A percentile compares a stretch with the other conserved stretches of the same genome.
These are phyloP conservation scores for Candida berthetii DNA, from an alignment of 805 yeast genomes.

Conservation along the genomic window DNA sequence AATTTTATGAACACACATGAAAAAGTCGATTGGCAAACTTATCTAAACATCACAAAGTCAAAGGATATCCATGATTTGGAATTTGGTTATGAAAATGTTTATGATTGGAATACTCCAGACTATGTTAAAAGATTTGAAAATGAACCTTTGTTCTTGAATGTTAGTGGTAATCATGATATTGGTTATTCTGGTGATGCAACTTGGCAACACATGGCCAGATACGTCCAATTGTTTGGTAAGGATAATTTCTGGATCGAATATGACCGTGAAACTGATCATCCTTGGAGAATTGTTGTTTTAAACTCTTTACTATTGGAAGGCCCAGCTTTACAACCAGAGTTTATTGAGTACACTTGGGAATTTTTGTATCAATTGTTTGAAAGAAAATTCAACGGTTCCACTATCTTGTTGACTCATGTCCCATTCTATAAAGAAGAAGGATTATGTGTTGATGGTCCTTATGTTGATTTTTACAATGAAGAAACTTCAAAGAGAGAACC, in stretches of 20 bases:
- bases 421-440: conserved; percentile 84
- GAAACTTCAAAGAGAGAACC: conserved; percentile 44
- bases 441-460: conserved; percentile 83
- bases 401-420: conserved; percentile 80
- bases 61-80: conserved; percentile 27
- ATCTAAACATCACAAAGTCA: conserved; percentile 28
- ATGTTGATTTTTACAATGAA: conserved; percentile 50
- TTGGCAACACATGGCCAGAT: conserved; percentile 83
- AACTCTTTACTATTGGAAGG: conserved; percentile 86
- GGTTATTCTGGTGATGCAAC: conserved; percentile 96
- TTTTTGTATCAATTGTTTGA: conserved; percentile 59
- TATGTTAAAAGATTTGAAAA: conserved; percentile 24
- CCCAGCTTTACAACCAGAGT: conserved; percentile 75
- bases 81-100: conserved; percentile 53
- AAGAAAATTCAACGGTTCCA: conserved; percentile 63
- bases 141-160: conserved; percentile 69
- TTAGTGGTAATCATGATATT: conserved; percentile 94
- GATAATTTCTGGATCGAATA: conserved; percentile 80
- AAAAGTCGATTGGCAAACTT: conserved; percentile 47
- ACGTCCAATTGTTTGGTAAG: conserved; percentile 67
- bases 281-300: conserved; percentile 87
- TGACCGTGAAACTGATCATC: conserved; percentile 52
- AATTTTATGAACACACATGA: conserved; percentile 43
- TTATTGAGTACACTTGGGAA: conserved; percentile 60
- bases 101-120: conserved; percentile 54